Percentiles rank a stretch among this genome's conserved stretches.
Conservation (phyloP, 2,329 filamentous ascomycete species). For the Pseudocercospora fuligena region DNA sequence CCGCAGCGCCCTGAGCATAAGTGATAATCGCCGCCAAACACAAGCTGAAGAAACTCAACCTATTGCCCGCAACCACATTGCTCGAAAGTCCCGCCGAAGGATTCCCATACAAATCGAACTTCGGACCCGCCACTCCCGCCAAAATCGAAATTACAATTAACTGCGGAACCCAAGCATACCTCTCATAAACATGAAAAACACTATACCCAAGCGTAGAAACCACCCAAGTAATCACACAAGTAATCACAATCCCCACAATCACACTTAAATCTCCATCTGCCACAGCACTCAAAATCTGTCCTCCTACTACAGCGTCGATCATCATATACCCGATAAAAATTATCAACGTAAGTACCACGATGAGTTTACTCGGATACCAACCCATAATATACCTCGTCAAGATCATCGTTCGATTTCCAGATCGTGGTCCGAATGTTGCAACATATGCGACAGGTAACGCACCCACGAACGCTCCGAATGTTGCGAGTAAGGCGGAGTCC, state of each 20-base stretch:
- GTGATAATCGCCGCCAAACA: slow-evolving; percentile 68
- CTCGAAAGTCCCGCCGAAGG: slow-evolving; percentile 55
- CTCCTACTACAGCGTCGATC: slow-evolving; percentile 69
- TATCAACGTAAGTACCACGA: slow-evolving; percentile 66
- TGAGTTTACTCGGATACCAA: slow-evolving; percentile 68
- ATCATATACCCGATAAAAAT: slow-evolving; percentile 64
- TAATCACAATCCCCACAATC: slow-evolving; percentile 69
- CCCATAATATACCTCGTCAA: slow-evolving; percentile 65
- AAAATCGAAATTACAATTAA: slow-evolving; percentile 65
- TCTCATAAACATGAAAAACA: slow-evolving; percentile 71
- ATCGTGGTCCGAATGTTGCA: slow-evolving; percentile 65
- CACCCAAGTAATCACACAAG: slow-evolving; percentile 65
- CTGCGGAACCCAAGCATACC: slow-evolving; percentile 69
- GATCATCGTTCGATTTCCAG: slow-evolving; percentile 67
- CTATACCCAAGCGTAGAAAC: slow-evolving; percentile 71
- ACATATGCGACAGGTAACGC: slow-evolving; percentile 62
- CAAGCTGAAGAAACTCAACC: slow-evolving; percentile 72
- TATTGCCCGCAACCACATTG: slow-evolving; percentile 59
- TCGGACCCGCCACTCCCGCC: slow-evolving; percentile 63
- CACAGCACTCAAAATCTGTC: slow-evolving; percentile 71
- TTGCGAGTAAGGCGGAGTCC: slow-evolving; percentile 61
- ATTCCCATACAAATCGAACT: slow-evolving; percentile 60
- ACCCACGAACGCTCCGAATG: slow-evolving; percentile 63
- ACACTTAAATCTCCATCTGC: slow-evolving; percentile 63
- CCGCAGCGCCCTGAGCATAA: slow-evolving; percentile 66